A percentile compares a stretch with the other conserved stretches of the same genome.
Evolutionary conservation across 306 rosid genomes (phyloP).

Genomic region (Acmispon strigosus): DNA sequence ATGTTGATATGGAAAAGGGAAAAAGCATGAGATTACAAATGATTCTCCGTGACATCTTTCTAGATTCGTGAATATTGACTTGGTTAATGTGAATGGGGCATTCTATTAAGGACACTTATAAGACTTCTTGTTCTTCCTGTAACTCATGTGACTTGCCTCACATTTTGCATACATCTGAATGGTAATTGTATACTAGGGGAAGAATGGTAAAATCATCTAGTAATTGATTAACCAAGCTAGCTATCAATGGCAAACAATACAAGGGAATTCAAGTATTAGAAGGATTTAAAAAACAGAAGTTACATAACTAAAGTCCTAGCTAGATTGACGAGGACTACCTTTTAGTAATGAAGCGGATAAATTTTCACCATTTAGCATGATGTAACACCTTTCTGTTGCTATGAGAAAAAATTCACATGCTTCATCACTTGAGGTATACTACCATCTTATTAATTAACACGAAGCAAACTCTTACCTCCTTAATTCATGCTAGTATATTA

Average conservation of each 20-base stretch:
- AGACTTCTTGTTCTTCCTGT: too few species aligned
- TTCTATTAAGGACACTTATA: too few species aligned
- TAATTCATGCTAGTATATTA: background rate
- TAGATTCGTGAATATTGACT: too few species aligned
- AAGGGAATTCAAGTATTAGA: background rate
- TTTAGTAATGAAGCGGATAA: conserved; percentile 64
- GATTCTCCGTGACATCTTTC: too few species aligned
- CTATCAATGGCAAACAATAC: background rate
- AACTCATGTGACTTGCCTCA: background rate
- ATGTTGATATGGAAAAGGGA: background rate
- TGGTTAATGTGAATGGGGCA: too few species aligned
- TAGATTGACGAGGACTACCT: conserved; percentile 23
- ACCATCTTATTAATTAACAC: conserved; percentile 34
- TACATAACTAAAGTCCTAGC: background rate
- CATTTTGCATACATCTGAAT: background rate
- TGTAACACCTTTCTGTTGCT: conserved; percentile 10
- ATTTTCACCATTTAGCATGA: conserved; percentile 46
- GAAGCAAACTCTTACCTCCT: conserved; percentile 17
- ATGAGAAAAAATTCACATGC: conserved; percentile 66
- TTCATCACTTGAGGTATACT: conserved; percentile 55
- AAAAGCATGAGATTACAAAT: background rate
- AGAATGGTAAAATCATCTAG: background rate
- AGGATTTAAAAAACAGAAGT: background rate
- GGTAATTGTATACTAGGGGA: background rate
- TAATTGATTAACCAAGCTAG: background rate